phyloP scores from a whole-genome alignment of 2,329 filamentous ascomycete species.

The Metarhizium anisopliae region DNA sequence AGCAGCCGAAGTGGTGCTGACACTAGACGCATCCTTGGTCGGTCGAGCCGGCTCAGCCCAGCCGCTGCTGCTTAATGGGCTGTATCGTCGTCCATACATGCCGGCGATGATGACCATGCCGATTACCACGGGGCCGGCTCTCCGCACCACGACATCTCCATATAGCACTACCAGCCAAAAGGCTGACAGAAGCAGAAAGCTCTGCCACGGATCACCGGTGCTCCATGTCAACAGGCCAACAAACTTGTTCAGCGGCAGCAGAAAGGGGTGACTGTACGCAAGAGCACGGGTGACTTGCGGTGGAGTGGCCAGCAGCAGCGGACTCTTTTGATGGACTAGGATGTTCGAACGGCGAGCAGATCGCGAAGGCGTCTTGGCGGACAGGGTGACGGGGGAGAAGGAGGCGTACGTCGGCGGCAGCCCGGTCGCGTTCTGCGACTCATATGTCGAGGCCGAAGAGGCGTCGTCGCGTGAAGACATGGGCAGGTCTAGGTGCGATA shows the following conservation, averaged over 20 bases:
- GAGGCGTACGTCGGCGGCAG: slow-evolving; percentile 69
- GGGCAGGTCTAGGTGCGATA: slow-evolving; percentile 33
- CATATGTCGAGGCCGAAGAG: slow-evolving; percentile 22
- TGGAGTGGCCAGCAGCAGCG: slow-evolving; percentile 83
- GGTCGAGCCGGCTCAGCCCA: slow-evolving; percentile 46
- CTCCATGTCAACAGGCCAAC: slow-evolving; percentile 89
- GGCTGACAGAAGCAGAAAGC: slow-evolving; percentile 73
- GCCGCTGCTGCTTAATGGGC: slow-evolving; percentile 77
- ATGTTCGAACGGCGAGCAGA: slow-evolving; percentile 74
- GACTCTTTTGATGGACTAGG: slow-evolving; percentile 93
- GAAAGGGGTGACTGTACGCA: slow-evolving; percentile 91
- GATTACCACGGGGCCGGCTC: slow-evolving; percentile 74
- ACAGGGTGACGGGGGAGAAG: slow-evolving; percentile 79
- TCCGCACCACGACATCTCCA: slow-evolving; percentile 72
- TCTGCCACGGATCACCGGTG: slow-evolving; percentile 90
- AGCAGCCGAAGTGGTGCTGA: slow-evolving; percentile 11
- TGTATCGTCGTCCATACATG: slow-evolving; percentile 89
- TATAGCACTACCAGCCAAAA: slow-evolving; percentile 88
- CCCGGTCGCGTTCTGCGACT: slow-evolving; percentile 24
- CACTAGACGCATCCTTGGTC: slow-evolving; percentile 18
- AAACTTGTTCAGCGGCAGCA: slow-evolving; percentile 79
- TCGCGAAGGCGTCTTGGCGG: slow-evolving; percentile 51
- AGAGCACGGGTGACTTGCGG: slow-evolving; percentile 90
- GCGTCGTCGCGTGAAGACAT: slow-evolving; percentile 31
- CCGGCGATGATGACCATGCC: slow-evolving; percentile 73